phyloP scores from a whole-genome alignment of 768 basidiomycete species.

The Pleurotus tuoliensis region DNA sequence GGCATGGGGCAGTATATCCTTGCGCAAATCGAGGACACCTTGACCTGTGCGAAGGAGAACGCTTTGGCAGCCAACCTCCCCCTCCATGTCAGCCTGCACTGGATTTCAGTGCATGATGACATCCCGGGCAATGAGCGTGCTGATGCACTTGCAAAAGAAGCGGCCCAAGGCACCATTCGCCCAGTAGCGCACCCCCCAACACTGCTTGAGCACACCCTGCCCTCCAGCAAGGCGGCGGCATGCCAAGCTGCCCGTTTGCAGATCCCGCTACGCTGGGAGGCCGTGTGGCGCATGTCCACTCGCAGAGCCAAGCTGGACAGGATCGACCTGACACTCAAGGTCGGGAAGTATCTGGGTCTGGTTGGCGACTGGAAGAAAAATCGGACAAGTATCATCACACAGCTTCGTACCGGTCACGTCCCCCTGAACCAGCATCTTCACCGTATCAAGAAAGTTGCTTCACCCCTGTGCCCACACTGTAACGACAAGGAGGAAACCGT shows the following conservation, averaged over 20 bases:
- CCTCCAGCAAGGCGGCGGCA: too few relatives aligned
- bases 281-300: background rate
- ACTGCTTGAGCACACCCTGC: background rate
- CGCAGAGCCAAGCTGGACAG: background rate
- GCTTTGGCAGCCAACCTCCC: background rate
- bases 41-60: background rate
- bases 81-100: constrained; percentile 11
- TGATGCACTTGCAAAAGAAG: constrained; percentile 21
- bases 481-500: background rate
- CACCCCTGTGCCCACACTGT: background rate
- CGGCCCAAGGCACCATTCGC: constrained; percentile 4
- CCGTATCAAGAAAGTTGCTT: background rate
- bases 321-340: background rate
- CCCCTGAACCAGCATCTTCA: background rate
- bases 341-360: background rate
- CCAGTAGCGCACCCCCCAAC: background rate
- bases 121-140: constrained; percentile 13
- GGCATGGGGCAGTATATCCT: background rate
- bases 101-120: constrained; percentile 23
- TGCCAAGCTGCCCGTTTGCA: too few relatives aligned
- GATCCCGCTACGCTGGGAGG: too few relatives aligned
- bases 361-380: background rate
- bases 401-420: background rate
- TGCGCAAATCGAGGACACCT: background rate
- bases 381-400: background rate